Evolutionary conservation across 257 asterid species (phyloP), one percentile per base, ranked within the genome.

Genomic region (Capsicum chinense): DNA sequence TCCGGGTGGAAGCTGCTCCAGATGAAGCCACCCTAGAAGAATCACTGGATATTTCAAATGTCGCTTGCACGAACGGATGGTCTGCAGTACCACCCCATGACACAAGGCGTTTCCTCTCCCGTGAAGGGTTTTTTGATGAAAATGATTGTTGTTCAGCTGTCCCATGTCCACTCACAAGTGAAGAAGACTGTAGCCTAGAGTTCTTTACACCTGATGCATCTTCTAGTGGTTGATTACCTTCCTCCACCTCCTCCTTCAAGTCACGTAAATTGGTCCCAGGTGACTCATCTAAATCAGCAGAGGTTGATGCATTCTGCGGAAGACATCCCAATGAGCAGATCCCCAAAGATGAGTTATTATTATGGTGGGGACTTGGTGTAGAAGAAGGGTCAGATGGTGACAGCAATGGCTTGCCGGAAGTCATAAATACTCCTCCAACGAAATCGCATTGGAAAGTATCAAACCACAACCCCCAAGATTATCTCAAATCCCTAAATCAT

Each of bases 21-120:
- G 87, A 60, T 47, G 87, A 86, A 48, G 71, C 78, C 26, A 82
- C 88, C 80, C 79, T 88, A 79, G 89, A 71, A 56, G 86, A 83
- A 81, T 87, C 87, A 66, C 89, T 89, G 59, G 95, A 93, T 86
- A 93, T 84, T 85, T 93, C 95, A 86, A 89, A 80, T 66, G 92
- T 71, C 68, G 90, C 88, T 85, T 79, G 74, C 80, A 86, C 86
- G 64, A 84, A 88, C 84, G 60, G 90, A 84, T 88, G 86, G 89
- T 94, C 98, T 93, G 91, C 86, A n/a, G 79, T 90, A 93, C 98
- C 97, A 76, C 98, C 97, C 98, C 98, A 92, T 82, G 98, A 91
- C 74, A 92, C 95, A 87, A 90, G 84, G 80, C 93, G 92, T 86
- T 86, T 90, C 83, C 94, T 91, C 91, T 87, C 92, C 21, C 82